Evolutionary conservation across 2,329 filamentous ascomycete species (phyloP).

Genomic region (Penicillium sp.): DNA sequence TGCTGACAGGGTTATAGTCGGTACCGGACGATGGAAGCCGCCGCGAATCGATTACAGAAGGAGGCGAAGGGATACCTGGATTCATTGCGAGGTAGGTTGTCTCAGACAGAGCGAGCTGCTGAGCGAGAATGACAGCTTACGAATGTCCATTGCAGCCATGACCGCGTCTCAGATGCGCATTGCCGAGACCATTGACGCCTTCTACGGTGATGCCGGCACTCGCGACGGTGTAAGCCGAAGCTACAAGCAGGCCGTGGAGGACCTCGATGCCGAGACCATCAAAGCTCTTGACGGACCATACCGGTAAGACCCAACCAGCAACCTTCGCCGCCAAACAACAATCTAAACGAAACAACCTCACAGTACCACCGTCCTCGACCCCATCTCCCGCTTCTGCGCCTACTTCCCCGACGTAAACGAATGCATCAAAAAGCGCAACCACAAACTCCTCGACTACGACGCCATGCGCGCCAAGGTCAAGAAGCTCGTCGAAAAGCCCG

Average conservation of each 20-base stretch:
- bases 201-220: slow-evolving; percentile 95
- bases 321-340: not conserved
- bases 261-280: slow-evolving; percentile 96
- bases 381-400: slow-evolving; percentile 93
- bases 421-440: slow-evolving; percentile 98
- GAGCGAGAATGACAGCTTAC: not conserved
- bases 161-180: slow-evolving; percentile 99
- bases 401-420: slow-evolving; percentile 99
- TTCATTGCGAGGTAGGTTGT: slow-evolving; percentile 77
- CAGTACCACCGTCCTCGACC: slow-evolving; percentile 90
- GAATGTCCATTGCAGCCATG: slow-evolving; percentile 71
- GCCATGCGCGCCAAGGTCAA: slow-evolving; percentile 94
- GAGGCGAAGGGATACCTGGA: slow-evolving; percentile 98
- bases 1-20: slow-evolving; percentile 62
- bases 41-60: slow-evolving; percentile 89
- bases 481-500: slow-evolving; percentile 95
- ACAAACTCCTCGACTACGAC: slow-evolving; percentile 99
- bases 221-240: slow-evolving; percentile 93
- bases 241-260: slow-evolving; percentile 98
- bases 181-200: slow-evolving; percentile 98
- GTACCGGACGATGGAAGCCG: slow-evolving; percentile 96
- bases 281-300: slow-evolving; percentile 98
- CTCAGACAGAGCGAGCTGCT: not conserved
- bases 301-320: slow-evolving; percentile 58
- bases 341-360: not conserved